A percentile compares a stretch with the other conserved stretches of the same genome.
These are phyloP conservation scores for Pythium folliculosum DNA, from an alignment of 352 stramenopile species.

Conservation along the genomic window DNA sequence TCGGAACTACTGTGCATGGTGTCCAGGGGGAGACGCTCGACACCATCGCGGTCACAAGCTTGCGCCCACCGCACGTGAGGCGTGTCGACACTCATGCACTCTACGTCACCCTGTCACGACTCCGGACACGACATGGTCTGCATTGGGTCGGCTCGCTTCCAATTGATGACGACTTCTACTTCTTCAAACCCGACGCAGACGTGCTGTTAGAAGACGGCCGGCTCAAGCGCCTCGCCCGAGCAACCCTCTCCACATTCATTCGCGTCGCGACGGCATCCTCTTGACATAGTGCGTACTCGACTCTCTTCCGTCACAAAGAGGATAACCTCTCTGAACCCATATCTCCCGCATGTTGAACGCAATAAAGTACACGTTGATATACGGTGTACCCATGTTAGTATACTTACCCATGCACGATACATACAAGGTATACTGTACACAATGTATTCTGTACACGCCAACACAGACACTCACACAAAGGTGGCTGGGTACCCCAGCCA, in stretches of 20 bases:
- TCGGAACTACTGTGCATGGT: slow-evolving; percentile 30
- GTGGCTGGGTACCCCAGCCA: too few species aligned
- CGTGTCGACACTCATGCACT: slow-evolving; percentile 21
- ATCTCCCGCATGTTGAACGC: too few species aligned
- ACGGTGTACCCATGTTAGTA: not conserved
- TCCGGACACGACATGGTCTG: not conserved
- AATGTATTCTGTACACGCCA: too few species aligned
- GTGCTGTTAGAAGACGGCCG: not conserved
- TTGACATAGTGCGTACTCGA: too few species aligned
- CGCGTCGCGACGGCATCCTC: too few species aligned
- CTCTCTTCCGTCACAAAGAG: too few species aligned
- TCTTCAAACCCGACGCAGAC: not conserved
- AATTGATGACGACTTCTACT: not conserved
- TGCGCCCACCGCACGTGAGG: slow-evolving; percentile 11
- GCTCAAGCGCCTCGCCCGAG: not conserved
- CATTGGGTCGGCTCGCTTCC: not conserved
- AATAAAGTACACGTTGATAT: not conserved
- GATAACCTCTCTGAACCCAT: too few species aligned
- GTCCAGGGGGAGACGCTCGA: slow-evolving; percentile 27
- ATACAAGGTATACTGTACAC: too few species aligned
- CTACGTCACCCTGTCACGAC: slow-evolving; percentile 11
- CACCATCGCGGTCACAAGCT: slow-evolving; percentile 16
- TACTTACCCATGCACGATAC: too few species aligned
- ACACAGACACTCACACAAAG: too few species aligned
- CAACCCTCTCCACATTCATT: not conserved